Evolutionary conservation across 2,329 filamentous ascomycete genomes (phyloP).

Genomic region (Aspergillus melleus): DNA sequence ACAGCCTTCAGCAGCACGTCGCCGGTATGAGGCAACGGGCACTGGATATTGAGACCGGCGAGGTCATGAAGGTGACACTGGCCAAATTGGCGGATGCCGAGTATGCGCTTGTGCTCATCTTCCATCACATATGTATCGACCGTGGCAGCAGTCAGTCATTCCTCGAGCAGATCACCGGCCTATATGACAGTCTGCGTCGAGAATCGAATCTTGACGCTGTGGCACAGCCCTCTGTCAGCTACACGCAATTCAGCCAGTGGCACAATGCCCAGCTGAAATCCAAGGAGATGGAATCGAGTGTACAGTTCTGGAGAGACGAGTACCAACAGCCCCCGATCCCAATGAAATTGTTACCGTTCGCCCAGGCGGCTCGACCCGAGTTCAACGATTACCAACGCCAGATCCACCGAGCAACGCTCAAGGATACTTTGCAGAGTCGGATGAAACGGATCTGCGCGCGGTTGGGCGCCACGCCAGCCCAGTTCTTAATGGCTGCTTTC

Average conservation of each 20-base stretch:
- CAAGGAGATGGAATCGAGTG: background rate
- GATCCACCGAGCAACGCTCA: background rate
- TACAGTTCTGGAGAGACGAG: background rate
- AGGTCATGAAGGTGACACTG: background rate
- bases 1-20: background rate
- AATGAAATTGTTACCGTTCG: conserved; percentile 1
- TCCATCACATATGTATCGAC: conserved; percentile 6
- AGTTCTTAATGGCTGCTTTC: conserved; percentile 3
- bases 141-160: background rate
- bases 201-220: background rate
- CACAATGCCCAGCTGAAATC: background rate
- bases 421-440: background rate
- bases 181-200: background rate
- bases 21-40: background rate
- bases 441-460: conserved; percentile 5
- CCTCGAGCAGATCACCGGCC: background rate
- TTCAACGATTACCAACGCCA: background rate
- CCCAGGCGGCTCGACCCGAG: background rate
- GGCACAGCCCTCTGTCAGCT: background rate
- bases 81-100: background rate
- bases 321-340: background rate
- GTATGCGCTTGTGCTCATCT: conserved; percentile 1
- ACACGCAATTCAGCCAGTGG: conserved; percentile 4
- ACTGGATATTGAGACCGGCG: conserved; percentile 6
- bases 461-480: background rate